Evolutionary conservation across 2,329 filamentous ascomycete species (phyloP).

Genomic region (Leptographium galeiforme): DNA sequence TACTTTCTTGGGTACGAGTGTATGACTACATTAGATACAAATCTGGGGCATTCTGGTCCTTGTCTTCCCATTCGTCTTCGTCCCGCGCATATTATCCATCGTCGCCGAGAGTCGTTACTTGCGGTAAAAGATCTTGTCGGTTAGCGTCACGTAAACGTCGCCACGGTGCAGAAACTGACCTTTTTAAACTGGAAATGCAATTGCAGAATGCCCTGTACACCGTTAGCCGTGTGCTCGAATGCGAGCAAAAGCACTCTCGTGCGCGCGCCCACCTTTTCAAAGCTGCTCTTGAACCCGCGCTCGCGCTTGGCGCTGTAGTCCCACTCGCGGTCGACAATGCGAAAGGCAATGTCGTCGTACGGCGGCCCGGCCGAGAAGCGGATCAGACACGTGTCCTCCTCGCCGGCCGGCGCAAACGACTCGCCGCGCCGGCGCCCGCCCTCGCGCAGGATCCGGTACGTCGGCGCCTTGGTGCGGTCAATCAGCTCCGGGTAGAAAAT

Average conservation of each 20-base stretch:
- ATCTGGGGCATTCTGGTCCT: too few relatives aligned
- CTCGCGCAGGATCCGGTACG: constrained; percentile 90
- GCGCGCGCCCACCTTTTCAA: constrained; percentile 99
- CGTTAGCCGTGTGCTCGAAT: too few relatives aligned
- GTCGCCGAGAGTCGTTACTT: constrained; percentile 16
- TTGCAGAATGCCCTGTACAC: constrained; percentile 80
- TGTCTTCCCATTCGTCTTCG: too few relatives aligned
- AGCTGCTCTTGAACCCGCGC: constrained; percentile 87
- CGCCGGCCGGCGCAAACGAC: constrained; percentile 82
- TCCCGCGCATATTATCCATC: too few relatives aligned
- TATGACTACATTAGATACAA: too few relatives aligned
- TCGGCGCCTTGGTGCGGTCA: constrained; percentile 87
- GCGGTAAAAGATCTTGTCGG: constrained; percentile 24
- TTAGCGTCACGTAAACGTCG: background rate
- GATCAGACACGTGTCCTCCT: constrained; percentile 94
- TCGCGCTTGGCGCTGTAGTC: constrained; percentile 95
- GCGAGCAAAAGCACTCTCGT: too few relatives aligned
- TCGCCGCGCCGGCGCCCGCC: constrained; percentile 80
- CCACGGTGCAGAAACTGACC: constrained; percentile 30
- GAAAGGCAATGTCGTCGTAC: constrained; percentile 93
- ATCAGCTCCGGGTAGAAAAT: constrained; percentile 97
- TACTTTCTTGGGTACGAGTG: too few relatives aligned
- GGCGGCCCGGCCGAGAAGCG: constrained; percentile 90
- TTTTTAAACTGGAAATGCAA: constrained; percentile 99
- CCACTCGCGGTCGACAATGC: constrained; percentile 97